phyloP scores from a whole-genome alignment of 2,329 filamentous ascomycete species.

The Pochonia chlamydosporia region DNA sequence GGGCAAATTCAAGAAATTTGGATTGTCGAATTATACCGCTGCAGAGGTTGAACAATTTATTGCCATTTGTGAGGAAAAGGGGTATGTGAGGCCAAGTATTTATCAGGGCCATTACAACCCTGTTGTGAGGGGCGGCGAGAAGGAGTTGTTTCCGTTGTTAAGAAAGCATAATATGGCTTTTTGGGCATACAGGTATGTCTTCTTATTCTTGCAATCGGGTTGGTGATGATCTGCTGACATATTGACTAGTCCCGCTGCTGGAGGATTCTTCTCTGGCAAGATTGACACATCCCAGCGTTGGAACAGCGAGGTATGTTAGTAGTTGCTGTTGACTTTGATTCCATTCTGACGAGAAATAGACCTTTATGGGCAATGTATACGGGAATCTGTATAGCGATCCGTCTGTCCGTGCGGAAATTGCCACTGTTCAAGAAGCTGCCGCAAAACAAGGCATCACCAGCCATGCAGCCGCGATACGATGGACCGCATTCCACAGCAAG shows the following conservation, averaged over 20 bases:
- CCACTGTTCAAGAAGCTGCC: not conserved
- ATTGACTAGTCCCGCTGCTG: not conserved
- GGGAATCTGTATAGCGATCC: not conserved
- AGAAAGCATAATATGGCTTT: not conserved
- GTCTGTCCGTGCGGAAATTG: not conserved
- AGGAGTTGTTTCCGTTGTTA: not conserved
- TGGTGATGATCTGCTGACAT: not conserved
- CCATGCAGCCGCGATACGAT: not conserved
- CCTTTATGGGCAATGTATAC: not conserved
- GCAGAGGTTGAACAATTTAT: not conserved
- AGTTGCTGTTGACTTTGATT: too few relatives aligned
- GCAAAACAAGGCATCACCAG: not conserved
- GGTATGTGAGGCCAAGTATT: not conserved
- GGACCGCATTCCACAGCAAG: too few relatives aligned
- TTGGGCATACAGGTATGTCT: not conserved
- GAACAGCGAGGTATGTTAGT: not conserved
- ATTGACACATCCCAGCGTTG: not conserved
- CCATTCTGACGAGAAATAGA: not conserved
- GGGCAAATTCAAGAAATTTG: not conserved
- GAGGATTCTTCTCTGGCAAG: not conserved
- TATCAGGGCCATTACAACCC: not conserved
- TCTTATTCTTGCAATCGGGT: not conserved
- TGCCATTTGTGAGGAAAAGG: not conserved
- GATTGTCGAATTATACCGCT: not conserved
- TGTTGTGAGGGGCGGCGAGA: not conserved